Conservation (phyloP, 202 grass and related monocot species). For the Schoenoplectus triqueter region DNA sequence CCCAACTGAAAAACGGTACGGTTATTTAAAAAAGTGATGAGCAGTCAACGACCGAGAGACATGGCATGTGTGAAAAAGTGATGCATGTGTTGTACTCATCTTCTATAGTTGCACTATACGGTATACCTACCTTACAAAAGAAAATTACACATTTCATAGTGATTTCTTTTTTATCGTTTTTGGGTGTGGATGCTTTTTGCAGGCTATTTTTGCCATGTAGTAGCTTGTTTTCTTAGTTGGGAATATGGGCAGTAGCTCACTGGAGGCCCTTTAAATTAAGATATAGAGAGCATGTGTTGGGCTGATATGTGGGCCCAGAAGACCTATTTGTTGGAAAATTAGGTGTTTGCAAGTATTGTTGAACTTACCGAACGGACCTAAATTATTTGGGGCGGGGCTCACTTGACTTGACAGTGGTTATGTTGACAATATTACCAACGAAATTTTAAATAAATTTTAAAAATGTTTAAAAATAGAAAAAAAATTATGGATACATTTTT, state of each 20-base stretch:
- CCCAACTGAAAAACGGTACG: neutral
- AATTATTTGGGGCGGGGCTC: no score
- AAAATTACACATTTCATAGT: neutral
- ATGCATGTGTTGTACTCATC: slow-evolving; percentile 5
- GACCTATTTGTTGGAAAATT: neutral
- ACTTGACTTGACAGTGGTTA: no score
- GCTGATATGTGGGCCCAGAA: neutral
- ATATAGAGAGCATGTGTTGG: neutral
- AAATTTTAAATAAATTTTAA: no score
- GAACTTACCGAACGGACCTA: neutral
- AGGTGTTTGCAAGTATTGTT: neutral
- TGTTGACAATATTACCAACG: no score
- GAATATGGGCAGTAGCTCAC: neutral
- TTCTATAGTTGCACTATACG: neutral
- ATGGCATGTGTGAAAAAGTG: slow-evolving; percentile 33
- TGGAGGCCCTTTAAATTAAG: neutral
- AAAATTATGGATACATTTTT: no score
- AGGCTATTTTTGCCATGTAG: no score
- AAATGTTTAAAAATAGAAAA: no score
- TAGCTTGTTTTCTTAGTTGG: no score
- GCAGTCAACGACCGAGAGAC: slow-evolving; percentile 18
- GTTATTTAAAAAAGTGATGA: neutral
- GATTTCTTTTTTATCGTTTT: neutral
- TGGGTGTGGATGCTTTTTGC: neutral
- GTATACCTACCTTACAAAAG: neutral